Base-by-base conservation (phyloP, 2,329 filamentous ascomycete species). In the Fusarium anthophilum region DNA sequence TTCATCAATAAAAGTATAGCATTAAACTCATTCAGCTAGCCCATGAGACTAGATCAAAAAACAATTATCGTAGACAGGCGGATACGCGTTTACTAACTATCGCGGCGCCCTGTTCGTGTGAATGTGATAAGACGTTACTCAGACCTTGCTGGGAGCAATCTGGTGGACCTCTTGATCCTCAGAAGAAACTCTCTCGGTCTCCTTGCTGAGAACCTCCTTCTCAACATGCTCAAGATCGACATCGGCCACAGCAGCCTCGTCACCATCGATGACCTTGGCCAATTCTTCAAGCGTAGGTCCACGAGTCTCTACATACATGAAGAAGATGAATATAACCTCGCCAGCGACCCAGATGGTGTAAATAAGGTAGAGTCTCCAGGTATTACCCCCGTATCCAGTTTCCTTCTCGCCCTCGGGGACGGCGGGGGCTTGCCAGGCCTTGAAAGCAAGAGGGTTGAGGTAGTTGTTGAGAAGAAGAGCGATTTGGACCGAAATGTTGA, bases 221-320 rank as follows among this genome's bases (percentile, higher is more conserved):
- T 89, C 86, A 32, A 90, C 85, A 77, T 88, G 85, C 17, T 85
- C 82, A 37, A 90, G 81, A 73, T 89, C 85, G 66, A 91, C 84
- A 72, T 88, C 84, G 2, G 85, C 87, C 13, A 89, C 86, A 38
- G 87, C 59, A 1, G 67, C 84, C 20, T 90, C 86, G n/a, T 90
- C 87, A 43, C 91, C 92, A 75, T 93, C 91, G 76, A 94, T 93
- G 76, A 93, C 92, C 76, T 89, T 88, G 48, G 91, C 89, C 70
- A 79, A 73, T 63, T 80, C 78, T 79, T 93, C 92, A 1, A 94
- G 89, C 4, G 91, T 93, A 3, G 91, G 90, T 11, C 91, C 91
- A 76, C 89, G 90, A 24, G 92, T 94, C 83, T 94, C 92, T 57
- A 92, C 87, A 79, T 91, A 92, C 81, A 91, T 87, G 83, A 90